Evolutionary conservation across 208 protist species (phyloP).

Genomic region (Leishmania gerbilli): DNA sequence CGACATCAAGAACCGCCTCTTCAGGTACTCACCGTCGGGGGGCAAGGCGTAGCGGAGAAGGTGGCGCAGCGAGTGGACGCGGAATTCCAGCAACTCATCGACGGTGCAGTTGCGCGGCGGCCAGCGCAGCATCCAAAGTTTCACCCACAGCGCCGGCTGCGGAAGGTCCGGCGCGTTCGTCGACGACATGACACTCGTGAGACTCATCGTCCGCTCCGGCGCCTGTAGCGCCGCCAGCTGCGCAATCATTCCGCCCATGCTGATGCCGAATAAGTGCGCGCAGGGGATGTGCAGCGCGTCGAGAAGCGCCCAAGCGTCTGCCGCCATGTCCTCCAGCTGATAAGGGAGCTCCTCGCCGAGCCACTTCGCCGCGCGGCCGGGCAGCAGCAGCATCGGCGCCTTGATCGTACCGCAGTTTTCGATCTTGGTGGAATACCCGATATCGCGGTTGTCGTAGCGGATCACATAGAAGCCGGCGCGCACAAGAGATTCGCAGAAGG

Average conservation of each 20-base stretch:
- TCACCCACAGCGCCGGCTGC: slow-evolving; percentile 68
- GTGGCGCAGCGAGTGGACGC: slow-evolving; percentile 46
- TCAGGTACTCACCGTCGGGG: slow-evolving; percentile 65
- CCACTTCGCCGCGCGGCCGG: slow-evolving; percentile 34
- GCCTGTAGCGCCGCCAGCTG: slow-evolving; percentile 61
- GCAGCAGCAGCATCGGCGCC: slow-evolving; percentile 53
- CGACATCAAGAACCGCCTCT: slow-evolving; percentile 58
- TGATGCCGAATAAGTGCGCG: slow-evolving; percentile 82
- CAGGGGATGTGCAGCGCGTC: slow-evolving; percentile 46
- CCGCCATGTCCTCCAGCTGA: slow-evolving; percentile 69
- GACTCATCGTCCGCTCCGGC: slow-evolving; percentile 53
- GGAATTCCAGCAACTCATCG: slow-evolving; percentile 75
- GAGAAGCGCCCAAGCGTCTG: slow-evolving; percentile 65
- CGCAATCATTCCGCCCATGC: slow-evolving; percentile 84
- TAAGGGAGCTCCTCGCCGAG: slow-evolving; percentile 77
- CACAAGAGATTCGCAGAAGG: slow-evolving; percentile 74
- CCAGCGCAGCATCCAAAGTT: slow-evolving; percentile 75
- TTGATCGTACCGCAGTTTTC: slow-evolving; percentile 50
- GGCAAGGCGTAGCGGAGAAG: slow-evolving; percentile 55
- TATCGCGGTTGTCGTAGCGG: slow-evolving; percentile 83
- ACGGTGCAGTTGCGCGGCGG: slow-evolving; percentile 59
- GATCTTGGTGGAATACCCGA: slow-evolving; percentile 75
- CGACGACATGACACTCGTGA: slow-evolving; percentile 82
- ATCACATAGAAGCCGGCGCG: slow-evolving; percentile 69
- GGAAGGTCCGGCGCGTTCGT: slow-evolving; percentile 76